Evolutionary conservation across 1,139 yeast species (phyloP), one percentile per base, ranked within the genome.

Genomic region (Debaryomyces udenii): DNA sequence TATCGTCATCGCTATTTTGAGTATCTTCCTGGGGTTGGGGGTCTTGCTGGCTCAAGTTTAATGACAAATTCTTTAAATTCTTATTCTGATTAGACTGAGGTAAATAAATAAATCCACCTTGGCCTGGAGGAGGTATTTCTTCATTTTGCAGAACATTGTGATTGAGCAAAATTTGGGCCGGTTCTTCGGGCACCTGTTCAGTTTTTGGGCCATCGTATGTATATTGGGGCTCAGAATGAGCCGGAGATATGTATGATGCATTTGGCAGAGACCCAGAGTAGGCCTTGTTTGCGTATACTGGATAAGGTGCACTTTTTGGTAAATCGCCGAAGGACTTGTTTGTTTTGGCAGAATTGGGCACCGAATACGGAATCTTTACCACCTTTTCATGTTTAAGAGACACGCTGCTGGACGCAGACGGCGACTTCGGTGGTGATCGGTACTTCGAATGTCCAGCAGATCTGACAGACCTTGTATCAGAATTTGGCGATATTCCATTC

Each of bases 51-150:
- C 48, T 46, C 40, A 68, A 53, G 42, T 63, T 55, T 33, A 66
- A 58, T 9, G 55, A 61, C 38, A 68, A 57, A 40, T 65, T 65
- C 55, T 64, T 67, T 39, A 56, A 49, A 48, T 68, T 68, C 45
- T 56, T 63, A 10, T 44, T 40, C 24, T 45, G 40, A n/a, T 31
- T 35, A 1, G 47, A 13, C 5, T 10, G 9, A 10, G 37, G 28
- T 3, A 32, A 24, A 26, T 24, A 34, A 4, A 13, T 26, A 18
- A 34, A 34, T 9, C 30, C 37, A 34, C 16, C 26, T 14, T 16
- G 15, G 22, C 24, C 16, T 10, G 37, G 37, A 16, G 37, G 31
- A 14, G 37, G 37, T n/a, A 26, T n/a, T 16, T 24, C 24, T 4
- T 18, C 9, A 10, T 34, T 24, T 3, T 34, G 9, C 7, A n/a